Conservation (phyloP, 2,329 filamentous ascomycete species). For the Alternaria ethzedia region DNA sequence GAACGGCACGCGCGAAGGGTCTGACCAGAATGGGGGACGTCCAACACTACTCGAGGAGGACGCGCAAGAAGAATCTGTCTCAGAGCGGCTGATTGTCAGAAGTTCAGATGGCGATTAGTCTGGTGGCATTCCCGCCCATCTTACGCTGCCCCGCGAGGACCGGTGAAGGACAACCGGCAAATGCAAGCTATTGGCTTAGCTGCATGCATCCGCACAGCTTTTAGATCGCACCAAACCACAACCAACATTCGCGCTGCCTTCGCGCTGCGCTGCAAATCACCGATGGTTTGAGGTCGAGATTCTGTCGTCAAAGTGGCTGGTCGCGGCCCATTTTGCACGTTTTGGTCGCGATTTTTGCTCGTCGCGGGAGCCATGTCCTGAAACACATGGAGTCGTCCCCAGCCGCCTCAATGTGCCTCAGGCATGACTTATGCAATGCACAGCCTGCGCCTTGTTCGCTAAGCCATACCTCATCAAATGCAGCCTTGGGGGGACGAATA, state of each 20-base stretch:
- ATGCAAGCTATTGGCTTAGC: slow-evolving; percentile 44
- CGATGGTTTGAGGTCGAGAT: slow-evolving; percentile 24
- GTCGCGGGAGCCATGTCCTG: neutral
- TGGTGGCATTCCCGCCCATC: slow-evolving; percentile 33
- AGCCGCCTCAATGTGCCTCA: slow-evolving; percentile 31
- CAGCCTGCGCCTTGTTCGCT: slow-evolving; percentile 46
- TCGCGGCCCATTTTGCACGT: slow-evolving; percentile 2
- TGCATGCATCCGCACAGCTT: slow-evolving; percentile 39
- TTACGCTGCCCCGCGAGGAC: slow-evolving; percentile 44
- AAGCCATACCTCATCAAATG: slow-evolving; percentile 27
- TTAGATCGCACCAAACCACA: slow-evolving; percentile 39
- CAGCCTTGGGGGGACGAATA: slow-evolving; percentile 26
- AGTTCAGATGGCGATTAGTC: slow-evolving; percentile 30
- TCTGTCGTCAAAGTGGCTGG: slow-evolving; percentile 14
- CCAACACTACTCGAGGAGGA: slow-evolving; percentile 38
- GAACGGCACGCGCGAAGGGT: slow-evolving; percentile 26
- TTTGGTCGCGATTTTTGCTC: neutral
- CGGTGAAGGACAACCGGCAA: slow-evolving; percentile 40
- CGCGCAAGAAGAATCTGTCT: slow-evolving; percentile 38
- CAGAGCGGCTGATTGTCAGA: slow-evolving; percentile 36
- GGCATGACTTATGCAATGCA: slow-evolving; percentile 29
- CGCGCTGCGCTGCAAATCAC: slow-evolving; percentile 23
- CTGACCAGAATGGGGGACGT: slow-evolving; percentile 32
- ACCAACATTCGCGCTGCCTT: slow-evolving; percentile 23
- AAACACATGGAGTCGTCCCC: slow-evolving; percentile 1